Percentiles rank a stretch among this genome's conserved stretches.
Conservation (phyloP, 2,329 filamentous ascomycete genomes). For the Neodidymelliopsis sp. region DNA sequence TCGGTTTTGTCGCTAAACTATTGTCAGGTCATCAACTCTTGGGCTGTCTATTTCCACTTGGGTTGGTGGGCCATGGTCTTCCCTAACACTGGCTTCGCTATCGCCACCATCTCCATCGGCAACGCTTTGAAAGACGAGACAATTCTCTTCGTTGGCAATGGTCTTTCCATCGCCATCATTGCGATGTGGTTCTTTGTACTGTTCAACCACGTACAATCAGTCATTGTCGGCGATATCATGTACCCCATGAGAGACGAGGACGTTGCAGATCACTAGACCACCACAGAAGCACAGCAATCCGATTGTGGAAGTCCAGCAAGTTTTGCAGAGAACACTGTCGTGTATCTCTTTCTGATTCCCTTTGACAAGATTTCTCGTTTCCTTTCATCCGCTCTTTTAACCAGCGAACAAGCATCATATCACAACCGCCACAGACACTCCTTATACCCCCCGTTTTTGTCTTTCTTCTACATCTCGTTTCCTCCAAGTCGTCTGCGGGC, state of each 20-base stretch:
- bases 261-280: slow-evolving; percentile 46
- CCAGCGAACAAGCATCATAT: slow-evolving; percentile 17
- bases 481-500: slow-evolving; percentile 28
- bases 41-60: slow-evolving; percentile 63
- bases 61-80: slow-evolving; percentile 69
- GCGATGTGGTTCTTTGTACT: slow-evolving; percentile 64
- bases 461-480: slow-evolving; percentile 5
- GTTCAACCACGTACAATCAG: slow-evolving; percentile 59
- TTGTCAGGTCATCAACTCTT: slow-evolving; percentile 40
- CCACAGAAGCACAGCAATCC: neutral
- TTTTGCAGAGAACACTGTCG: neutral
- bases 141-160: slow-evolving; percentile 52
- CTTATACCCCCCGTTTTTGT: slow-evolving; percentile 23
- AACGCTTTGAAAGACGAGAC: slow-evolving; percentile 45
- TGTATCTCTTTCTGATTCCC: neutral
- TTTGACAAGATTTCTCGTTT: neutral
- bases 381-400: slow-evolving; percentile 21
- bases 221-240: slow-evolving; percentile 62
- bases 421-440: slow-evolving; percentile 27
- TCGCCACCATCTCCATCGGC: slow-evolving; percentile 54
- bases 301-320: neutral
- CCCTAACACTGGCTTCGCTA: slow-evolving; percentile 53
- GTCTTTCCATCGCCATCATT: slow-evolving; percentile 61
- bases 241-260: slow-evolving; percentile 68
- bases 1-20: slow-evolving; percentile 35